phyloP scores from a whole-genome alignment of 305 asterid genomes.

The Fraxinus paxiana region DNA sequence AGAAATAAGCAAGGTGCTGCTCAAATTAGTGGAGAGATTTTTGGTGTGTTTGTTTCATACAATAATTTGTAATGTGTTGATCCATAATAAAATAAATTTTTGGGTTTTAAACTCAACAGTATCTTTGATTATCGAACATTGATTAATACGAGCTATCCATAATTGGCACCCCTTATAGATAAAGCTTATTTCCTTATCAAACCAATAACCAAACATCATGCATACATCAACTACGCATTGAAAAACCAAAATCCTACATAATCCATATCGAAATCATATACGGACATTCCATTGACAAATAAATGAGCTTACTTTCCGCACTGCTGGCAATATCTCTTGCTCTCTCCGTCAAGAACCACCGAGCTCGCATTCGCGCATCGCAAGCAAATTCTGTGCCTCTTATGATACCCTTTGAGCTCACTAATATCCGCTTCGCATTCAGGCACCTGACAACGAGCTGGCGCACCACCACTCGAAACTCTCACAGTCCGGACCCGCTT shows the following conservation, averaged over 20 bases:
- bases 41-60: not conserved
- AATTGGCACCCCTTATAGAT: not conserved
- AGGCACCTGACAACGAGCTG: slow-evolving; percentile 71
- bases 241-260: not conserved
- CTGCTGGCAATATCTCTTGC: slow-evolving; percentile 87
- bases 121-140: not conserved
- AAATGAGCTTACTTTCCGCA: slow-evolving; percentile 71
- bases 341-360: slow-evolving; percentile 66
- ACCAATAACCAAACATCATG: not conserved
- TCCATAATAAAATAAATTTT: not conserved
- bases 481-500: slow-evolving; percentile 53
- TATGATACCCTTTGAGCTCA: slow-evolving; percentile 84
- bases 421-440: slow-evolving; percentile 77
- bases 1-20: not conserved
- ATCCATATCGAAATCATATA: not conserved
- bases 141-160: not conserved
- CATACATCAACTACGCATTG: slow-evolving; percentile 1
- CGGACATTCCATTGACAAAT: not conserved
- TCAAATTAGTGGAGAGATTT: not conserved
- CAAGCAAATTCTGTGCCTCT: slow-evolving; percentile 73
- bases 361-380: slow-evolving; percentile 61
- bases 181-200: not conserved
- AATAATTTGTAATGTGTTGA: not conserved
- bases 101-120: not conserved
- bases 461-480: slow-evolving; percentile 21